Conservation (phyloP, 495 filamentous ascomycete species). For the Penicillium ochrochloron region DNA sequence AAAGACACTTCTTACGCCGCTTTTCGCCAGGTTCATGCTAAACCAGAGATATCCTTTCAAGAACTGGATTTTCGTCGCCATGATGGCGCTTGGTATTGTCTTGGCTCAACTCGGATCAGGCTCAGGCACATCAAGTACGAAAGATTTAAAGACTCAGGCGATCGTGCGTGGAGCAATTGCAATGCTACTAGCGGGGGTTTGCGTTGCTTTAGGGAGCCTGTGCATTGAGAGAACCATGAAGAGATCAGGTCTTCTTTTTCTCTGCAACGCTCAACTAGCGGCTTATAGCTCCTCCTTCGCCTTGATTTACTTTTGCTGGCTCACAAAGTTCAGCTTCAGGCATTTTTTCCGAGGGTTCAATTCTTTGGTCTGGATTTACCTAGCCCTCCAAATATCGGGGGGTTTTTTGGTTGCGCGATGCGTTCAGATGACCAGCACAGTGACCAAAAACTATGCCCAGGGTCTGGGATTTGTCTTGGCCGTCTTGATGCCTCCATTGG, state of each 20-base stretch:
- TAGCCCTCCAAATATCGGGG: neutral
- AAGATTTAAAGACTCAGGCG: neutral
- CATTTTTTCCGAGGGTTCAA: slow-evolving; percentile 3
- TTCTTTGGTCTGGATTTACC: neutral
- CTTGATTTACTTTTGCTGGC: neutral
- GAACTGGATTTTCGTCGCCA: slow-evolving; percentile 5
- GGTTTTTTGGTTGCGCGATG: neutral
- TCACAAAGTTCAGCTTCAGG: neutral
- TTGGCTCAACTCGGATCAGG: neutral
- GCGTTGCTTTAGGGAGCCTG: neutral
- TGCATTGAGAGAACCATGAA: slow-evolving; percentile 9
- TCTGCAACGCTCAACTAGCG: slow-evolving; percentile 1
- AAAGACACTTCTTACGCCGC: neutral
- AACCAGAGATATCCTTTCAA: slow-evolving; percentile 3
- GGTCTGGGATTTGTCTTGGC: slow-evolving; percentile 6
- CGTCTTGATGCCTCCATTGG: neutral
- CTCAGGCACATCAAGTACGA: neutral
- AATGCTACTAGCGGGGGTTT: slow-evolving; percentile 4
- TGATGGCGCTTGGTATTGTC: slow-evolving; percentile 5
- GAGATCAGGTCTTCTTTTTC: neutral
- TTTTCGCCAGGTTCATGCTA: neutral
- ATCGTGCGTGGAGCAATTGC: neutral
- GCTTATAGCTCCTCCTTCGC: slow-evolving; percentile 7
- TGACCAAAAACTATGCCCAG: slow-evolving; percentile 7
- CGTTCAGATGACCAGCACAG: slow-evolving; percentile 8